These are phyloP conservation scores for Calocybe gangraenosa DNA, from an alignment of 768 basidiomycete genomes.

Conservation along the genomic window DNA sequence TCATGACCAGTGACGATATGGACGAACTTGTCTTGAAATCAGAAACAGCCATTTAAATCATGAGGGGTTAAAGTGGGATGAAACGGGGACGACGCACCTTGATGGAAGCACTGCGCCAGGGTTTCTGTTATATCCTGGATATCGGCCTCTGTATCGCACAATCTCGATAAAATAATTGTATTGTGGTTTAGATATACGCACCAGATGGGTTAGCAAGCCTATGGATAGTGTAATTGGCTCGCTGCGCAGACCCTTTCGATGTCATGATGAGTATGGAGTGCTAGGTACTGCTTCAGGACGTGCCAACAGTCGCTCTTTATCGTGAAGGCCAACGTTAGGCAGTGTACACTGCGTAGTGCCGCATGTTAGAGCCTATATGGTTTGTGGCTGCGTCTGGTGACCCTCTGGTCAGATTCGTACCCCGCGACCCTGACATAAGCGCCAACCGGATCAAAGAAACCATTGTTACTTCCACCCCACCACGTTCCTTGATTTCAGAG, in stretches of 20 bases:
- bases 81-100: constrained; percentile 7
- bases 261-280: neutral
- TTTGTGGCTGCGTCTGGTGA: no score
- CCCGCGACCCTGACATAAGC: no score
- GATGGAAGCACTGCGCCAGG: constrained; percentile 9
- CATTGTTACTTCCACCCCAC: no score
- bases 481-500: no score
- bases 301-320: neutral
- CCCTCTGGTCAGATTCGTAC: no score
- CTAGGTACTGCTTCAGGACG: no score
- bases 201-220: neutral
- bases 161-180: neutral
- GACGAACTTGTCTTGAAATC: constrained; percentile 7
- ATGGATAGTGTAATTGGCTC: neutral
- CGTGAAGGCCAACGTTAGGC: neutral
- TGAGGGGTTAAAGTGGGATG: neutral
- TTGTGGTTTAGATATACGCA: neutral
- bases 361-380: no score
- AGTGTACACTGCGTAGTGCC: neutral
- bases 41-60: neutral
- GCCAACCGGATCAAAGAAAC: no score
- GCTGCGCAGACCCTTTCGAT: neutral
- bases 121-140: constrained; percentile 6
- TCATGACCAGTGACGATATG: constrained; percentile 11
- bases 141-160: constrained; percentile 5